These are phyloP conservation scores for Backusella mclennaniae DNA, from an alignment of 192 early-diverging fungal species.

Conservation along the genomic window DNA sequence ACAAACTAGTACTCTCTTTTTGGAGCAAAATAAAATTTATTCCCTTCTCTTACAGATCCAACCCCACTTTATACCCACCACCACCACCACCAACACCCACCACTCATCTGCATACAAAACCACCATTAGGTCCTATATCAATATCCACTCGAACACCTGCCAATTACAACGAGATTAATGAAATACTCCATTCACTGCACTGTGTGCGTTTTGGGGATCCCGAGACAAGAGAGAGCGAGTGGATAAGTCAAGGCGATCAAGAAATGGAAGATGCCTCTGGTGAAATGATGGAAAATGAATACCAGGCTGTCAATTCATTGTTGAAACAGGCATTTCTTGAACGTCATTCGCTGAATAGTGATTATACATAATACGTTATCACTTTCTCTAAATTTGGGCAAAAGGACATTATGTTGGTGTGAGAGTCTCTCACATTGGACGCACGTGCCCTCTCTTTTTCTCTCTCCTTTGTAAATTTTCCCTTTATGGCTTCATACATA, in stretches of 20 bases:
- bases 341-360: background rate
- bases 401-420: background rate
- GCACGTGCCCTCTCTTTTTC: background rate
- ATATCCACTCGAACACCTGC: constrained; percentile 8
- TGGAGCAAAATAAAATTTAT: background rate
- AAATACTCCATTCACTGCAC: constrained; percentile 18
- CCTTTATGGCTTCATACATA: background rate
- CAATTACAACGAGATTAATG: constrained; percentile 25
- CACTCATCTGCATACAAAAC: background rate
- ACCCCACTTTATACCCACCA: background rate
- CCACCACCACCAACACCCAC: background rate
- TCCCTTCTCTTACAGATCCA: background rate
- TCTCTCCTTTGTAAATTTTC: constrained; percentile 1
- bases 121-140: background rate
- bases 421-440: background rate
- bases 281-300: constrained; percentile 4
- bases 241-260: constrained; percentile 5
- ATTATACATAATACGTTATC: background rate
- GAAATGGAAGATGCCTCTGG: background rate
- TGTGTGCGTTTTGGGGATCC: constrained; percentile 24
- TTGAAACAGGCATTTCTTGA: constrained; percentile 27
- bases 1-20: background rate
- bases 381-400: background rate
- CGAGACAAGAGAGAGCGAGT: constrained; percentile 20
- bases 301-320: constrained; percentile 16